A percentile compares a stretch with the other conserved stretches of the same genome.
These are phyloP conservation scores for Oryza australiensis DNA, from an alignment of 176 grass and related monocot species.

Conservation along the genomic window DNA sequence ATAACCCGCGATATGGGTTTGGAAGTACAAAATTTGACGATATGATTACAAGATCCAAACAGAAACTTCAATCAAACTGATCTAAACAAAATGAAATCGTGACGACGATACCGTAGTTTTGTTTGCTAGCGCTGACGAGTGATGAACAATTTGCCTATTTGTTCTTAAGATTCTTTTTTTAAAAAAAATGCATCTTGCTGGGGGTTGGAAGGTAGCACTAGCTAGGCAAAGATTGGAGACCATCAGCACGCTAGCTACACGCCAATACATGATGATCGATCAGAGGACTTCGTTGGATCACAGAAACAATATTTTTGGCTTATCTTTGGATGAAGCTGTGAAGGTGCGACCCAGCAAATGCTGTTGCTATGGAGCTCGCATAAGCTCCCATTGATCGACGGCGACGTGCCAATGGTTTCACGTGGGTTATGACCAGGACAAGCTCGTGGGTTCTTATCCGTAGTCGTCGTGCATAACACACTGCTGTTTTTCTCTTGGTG, in stretches of 20 bases:
- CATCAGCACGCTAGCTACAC: not conserved
- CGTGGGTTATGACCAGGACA: slow-evolving; percentile 39
- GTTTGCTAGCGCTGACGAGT: not conserved
- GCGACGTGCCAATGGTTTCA: slow-evolving; percentile 40
- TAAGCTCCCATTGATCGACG: slow-evolving; percentile 20
- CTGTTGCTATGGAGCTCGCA: not conserved
- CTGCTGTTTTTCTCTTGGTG: not conserved
- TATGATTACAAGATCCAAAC: not conserved
- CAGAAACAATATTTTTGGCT: not conserved
- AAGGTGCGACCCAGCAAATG: not conserved
- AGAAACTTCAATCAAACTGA: not conserved
- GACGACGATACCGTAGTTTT: not conserved
- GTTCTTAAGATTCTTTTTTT: not conserved
- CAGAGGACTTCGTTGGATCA: not conserved
- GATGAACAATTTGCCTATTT: not conserved
- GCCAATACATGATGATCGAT: not conserved
- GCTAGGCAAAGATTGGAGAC: not conserved
- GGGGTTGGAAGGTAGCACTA: not conserved
- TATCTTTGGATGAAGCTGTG: not conserved
- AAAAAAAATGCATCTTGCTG: not conserved
- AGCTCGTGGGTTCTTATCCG: not conserved
- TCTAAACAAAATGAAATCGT: not conserved
- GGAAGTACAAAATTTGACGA: not conserved
- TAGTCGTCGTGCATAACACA: not conserved
- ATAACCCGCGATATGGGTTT: too few relatives aligned